Evolutionary conservation across 148 eudicot genomes (phyloP).

Genomic region (Camellia japonica): DNA sequence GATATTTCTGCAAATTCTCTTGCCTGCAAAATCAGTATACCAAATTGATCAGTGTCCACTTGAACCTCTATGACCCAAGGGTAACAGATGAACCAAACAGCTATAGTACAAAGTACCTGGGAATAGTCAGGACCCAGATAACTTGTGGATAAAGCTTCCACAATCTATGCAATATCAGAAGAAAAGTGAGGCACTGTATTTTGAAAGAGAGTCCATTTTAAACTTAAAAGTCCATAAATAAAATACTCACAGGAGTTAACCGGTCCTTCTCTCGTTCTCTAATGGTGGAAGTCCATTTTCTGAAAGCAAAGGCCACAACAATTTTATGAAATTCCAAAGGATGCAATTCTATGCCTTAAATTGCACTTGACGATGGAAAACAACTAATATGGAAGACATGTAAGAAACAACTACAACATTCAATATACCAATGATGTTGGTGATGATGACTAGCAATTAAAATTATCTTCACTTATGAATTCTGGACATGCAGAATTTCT

Average conservation of each 20-base stretch:
- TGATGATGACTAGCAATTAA: neutral
- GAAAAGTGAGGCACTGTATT: slow-evolving; percentile 11
- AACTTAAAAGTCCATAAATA: neutral
- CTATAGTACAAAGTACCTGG: slow-evolving; percentile 48
- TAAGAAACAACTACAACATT: neutral
- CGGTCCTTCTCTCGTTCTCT: slow-evolving; percentile 86
- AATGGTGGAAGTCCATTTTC: slow-evolving; percentile 82
- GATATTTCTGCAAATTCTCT: slow-evolving; percentile 77
- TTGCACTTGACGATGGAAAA: neutral
- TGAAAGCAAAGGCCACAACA: slow-evolving; percentile 29
- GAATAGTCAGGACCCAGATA: slow-evolving; percentile 91
- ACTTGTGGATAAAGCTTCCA: slow-evolving; percentile 82
- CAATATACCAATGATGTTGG: neutral
- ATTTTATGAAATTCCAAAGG: neutral
- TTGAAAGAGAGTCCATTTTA: neutral
- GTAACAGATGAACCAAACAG: slow-evolving; percentile 6
- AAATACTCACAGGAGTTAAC: slow-evolving; percentile 80
- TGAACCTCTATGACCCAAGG: neutral
- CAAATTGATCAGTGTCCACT: slow-evolving; percentile 7
- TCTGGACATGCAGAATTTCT: neutral
- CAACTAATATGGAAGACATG: neutral
- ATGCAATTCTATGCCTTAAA: neutral
- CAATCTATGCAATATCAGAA: slow-evolving; percentile 48
- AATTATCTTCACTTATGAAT: neutral
- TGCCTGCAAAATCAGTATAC: slow-evolving; percentile 45